Evolutionary conservation across 1,284 basidiomycete genomes (phyloP).

Genomic region (Apiotrichum mycotoxinovorans): DNA sequence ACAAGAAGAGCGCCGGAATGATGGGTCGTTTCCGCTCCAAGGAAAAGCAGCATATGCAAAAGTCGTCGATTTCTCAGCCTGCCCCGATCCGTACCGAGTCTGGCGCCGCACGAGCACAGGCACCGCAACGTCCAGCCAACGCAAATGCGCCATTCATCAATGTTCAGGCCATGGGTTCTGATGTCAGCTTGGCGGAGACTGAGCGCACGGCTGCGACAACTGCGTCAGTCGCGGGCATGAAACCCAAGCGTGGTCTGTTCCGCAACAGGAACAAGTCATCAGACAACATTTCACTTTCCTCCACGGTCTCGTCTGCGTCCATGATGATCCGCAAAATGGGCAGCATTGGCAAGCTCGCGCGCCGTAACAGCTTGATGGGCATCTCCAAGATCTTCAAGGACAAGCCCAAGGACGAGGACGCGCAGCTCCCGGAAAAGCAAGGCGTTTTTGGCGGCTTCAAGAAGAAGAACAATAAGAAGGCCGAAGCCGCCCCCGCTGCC

Average conservation of each 20-base stretch:
- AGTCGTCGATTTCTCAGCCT: conserved; percentile 5
- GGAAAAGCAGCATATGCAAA: conserved; percentile 30
- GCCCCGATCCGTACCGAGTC: conserved; percentile 13
- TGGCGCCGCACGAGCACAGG: neutral
- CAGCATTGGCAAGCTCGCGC: conserved; percentile 83
- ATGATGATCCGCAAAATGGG: conserved; percentile 98
- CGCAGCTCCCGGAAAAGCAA: conserved; percentile 48
- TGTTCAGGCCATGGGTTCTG: conserved; percentile 33
- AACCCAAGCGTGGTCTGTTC: conserved; percentile 56
- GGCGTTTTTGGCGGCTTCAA: conserved; percentile 42
- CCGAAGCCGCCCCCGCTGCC: conserved; percentile 63
- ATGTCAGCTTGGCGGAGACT: conserved; percentile 42
- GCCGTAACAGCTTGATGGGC: conserved; percentile 79
- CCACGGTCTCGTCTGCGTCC: conserved; percentile 92
- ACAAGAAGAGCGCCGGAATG: conserved; percentile 51
- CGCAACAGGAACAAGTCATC: conserved; percentile 90
- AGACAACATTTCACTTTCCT: conserved; percentile 94
- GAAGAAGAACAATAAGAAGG: conserved; percentile 48
- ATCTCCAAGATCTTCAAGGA: conserved; percentile 95
- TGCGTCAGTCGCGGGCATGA: conserved; percentile 22
- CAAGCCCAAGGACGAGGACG: conserved; percentile 64
- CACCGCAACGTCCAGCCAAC: neutral
- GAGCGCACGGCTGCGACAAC: conserved; percentile 36
- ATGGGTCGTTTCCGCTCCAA: conserved; percentile 64
- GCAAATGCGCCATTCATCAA: conserved; percentile 35